A percentile compares a stretch with the other conserved stretches of the same genome.
phyloP scores from a whole-genome alignment of 805 yeast species.

The Monosporozyma yasuniensis region DNA sequence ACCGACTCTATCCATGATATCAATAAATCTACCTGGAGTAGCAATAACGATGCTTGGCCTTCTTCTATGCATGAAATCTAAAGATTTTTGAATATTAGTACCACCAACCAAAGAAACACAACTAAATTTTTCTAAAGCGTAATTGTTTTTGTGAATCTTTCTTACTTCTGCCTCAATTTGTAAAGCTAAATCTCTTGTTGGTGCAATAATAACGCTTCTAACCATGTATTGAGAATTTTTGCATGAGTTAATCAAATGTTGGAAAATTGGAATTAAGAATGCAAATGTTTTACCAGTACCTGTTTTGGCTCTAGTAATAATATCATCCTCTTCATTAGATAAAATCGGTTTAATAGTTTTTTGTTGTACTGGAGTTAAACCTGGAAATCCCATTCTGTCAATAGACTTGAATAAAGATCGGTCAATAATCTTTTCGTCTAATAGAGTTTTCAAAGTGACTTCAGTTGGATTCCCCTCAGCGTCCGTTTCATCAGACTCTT shows the following conservation, averaged over 20 bases:
- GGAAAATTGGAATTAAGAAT: conserved; percentile 71
- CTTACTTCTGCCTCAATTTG: conserved; percentile 64
- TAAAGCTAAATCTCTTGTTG: conserved; percentile 84
- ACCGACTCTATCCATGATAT: conserved; percentile 42
- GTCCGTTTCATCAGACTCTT: not conserved
- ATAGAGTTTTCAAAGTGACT: conserved; percentile 24
- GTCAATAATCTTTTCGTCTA: conserved; percentile 25
- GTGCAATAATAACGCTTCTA: conserved; percentile 65
- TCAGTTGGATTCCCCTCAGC: conserved; percentile 7
- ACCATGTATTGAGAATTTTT: conserved; percentile 33
- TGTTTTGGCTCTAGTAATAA: conserved; percentile 84
- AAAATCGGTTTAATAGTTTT: conserved; percentile 52
- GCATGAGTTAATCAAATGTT: conserved; percentile 37
- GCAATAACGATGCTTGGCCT: conserved; percentile 62
- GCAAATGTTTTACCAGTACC: conserved; percentile 95
- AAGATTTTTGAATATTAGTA: conserved; percentile 35
- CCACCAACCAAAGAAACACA: conserved; percentile 65
- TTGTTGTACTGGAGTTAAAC: conserved; percentile 63
- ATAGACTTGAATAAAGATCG: conserved; percentile 30
- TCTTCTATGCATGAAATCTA: conserved; percentile 25
- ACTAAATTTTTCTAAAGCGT: conserved; percentile 25
- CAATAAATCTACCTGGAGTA: conserved; percentile 82
- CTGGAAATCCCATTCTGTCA: conserved; percentile 36
- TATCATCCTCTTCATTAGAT: conserved; percentile 41
- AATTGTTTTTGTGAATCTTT: conserved; percentile 33